Base-by-base conservation (phyloP, 345 rosid species). In the Ceriops decandra region DNA sequence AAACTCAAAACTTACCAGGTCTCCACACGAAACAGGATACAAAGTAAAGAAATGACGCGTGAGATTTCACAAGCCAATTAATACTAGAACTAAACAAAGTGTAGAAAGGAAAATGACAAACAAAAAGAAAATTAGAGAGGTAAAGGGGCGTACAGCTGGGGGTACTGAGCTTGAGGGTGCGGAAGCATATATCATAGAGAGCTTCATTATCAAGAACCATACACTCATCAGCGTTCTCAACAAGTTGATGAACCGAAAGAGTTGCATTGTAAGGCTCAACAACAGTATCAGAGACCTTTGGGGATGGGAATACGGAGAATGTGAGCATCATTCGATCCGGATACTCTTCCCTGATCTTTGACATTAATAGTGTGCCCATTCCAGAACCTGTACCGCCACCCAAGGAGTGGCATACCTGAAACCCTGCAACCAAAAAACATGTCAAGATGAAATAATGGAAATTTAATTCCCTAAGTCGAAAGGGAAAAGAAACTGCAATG, bases 301-400 rank as follows among this genome's bases (percentile, higher is more conserved):
- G 95, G 57, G 95, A 88, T n/a, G 95, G 95, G 75, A 87, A 89
- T 63, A 89, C 95, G 10, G 91, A 89, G 72, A 89, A 89, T 1
- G 95, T 89, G 13, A 89, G 95, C 95, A 87, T 89, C 95, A 89
- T 89, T 30, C 95, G 83, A 68, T 89, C 95, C 2, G 91, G 90
- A 61, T 87, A 87, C 81, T 89, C 91, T 70, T 87, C 90, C 67
- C 91, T 81, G 24, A 87, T 87, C 80, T 89, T 87, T 10, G 91
- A 89, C 65, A 89, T 89, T 74, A 89, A 69, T 42, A 89, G 78
- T 5, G 95, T 89, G 16, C 95, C 95, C 95, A 89, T 89, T 67
- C 95, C 91, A 35, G 95, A 86, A 38, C 95, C 91, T 0, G 95
- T 89, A 26, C 95, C 95, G 47, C 95, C 95, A 36, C 95, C 95